Evolutionary conservation across 257 asterid species (phyloP), one percentile per base, ranked within the genome.

Genomic region (Forsythia viridissima): DNA sequence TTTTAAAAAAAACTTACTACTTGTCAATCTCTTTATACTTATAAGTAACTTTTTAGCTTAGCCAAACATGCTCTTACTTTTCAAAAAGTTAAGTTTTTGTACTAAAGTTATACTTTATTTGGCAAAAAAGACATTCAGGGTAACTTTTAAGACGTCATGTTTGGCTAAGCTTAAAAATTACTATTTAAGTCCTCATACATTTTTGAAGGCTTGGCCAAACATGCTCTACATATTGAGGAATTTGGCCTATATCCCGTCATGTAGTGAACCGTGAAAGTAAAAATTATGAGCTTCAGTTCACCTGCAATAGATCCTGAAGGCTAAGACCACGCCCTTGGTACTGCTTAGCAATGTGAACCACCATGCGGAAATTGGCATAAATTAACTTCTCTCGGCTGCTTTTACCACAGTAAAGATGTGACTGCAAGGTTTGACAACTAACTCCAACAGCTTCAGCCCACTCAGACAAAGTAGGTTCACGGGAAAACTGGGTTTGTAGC

Each of bases 231-330:
- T 51, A 30, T 40, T 72, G 12, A 73, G 71, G 44, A 77, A 70
- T 37, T 38, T 5, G 61, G 44, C 73, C 43, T 24, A 39, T 48
- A 41, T 39, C 16, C 36, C 38, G 69, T 52, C 67, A 10, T 8
- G 6, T 59, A 7, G 72, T 67, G 61, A 77, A 61, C 36, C 71
- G 40, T 68, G 38, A 66, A 52, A 81, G 72, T 59, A 75, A 80
- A 71, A 70, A 37, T 81, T 9, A 73, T 51, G 38, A 81, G 75
- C 73, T 72, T 67, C 8, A 48, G 78, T 70, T 86, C 74, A 93
- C 99, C 97, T 93, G 99, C 87, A 94, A 74, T 72, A 94, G 88
- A 86, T 94, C 99, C 77, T 88, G 96, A 72, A 94, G 86, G 85
- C 82, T 89, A 73, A 94, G 91, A 77, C 99, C 99, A 81, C 93